phyloP scores from a whole-genome alignment of 1,284 basidiomycete genomes.

The Fomitopsis schrenkii region DNA sequence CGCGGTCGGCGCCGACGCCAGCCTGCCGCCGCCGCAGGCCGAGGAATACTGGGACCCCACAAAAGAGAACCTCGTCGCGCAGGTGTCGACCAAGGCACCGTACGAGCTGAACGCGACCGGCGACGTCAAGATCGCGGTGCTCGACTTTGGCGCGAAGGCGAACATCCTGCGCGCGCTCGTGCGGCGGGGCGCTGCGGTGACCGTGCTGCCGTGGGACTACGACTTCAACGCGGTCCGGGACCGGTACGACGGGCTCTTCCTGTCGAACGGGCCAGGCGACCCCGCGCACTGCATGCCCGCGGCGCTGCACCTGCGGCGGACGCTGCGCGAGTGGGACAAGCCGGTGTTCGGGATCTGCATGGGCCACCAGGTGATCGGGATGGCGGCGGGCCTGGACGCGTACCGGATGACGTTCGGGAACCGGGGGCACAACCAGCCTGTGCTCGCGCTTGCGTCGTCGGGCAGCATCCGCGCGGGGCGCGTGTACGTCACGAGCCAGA shows the following conservation, averaged over 20 bases:
- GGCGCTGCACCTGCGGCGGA: slow-evolving; percentile 74
- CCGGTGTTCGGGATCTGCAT: slow-evolving; percentile 99
- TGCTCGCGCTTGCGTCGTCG: slow-evolving; percentile 86
- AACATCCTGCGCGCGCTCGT: slow-evolving; percentile 95
- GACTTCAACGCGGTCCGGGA: slow-evolving; percentile 92
- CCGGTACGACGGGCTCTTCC: slow-evolving; percentile 92
- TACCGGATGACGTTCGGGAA: slow-evolving; percentile 98
- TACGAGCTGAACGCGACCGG: slow-evolving; percentile 88
- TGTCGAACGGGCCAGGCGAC: slow-evolving; percentile 96
- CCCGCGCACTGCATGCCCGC: slow-evolving; percentile 89
- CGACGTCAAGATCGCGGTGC: slow-evolving; percentile 88
- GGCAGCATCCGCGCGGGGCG: slow-evolving; percentile 93
- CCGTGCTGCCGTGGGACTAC: slow-evolving; percentile 96
- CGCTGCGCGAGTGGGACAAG: slow-evolving; percentile 84
- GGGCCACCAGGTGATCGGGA: slow-evolving; percentile 97
- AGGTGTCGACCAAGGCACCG: slow-evolving; percentile 83
- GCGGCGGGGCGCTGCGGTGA: slow-evolving; percentile 87
- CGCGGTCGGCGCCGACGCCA: slow-evolving; percentile 77
- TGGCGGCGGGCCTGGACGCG: slow-evolving; percentile 94
- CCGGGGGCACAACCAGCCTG: slow-evolving; percentile 99
- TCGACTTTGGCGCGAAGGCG: slow-evolving; percentile 97
- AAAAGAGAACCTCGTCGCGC: slow-evolving; percentile 88
- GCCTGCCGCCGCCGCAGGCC: slow-evolving; percentile 52
- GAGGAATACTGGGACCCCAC: slow-evolving; percentile 92
- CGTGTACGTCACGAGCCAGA: slow-evolving; percentile 96